These are phyloP conservation scores for Trichoderma aggressivum DNA, from an alignment of 2,329 filamentous ascomycete species.

Conservation along the genomic window DNA sequence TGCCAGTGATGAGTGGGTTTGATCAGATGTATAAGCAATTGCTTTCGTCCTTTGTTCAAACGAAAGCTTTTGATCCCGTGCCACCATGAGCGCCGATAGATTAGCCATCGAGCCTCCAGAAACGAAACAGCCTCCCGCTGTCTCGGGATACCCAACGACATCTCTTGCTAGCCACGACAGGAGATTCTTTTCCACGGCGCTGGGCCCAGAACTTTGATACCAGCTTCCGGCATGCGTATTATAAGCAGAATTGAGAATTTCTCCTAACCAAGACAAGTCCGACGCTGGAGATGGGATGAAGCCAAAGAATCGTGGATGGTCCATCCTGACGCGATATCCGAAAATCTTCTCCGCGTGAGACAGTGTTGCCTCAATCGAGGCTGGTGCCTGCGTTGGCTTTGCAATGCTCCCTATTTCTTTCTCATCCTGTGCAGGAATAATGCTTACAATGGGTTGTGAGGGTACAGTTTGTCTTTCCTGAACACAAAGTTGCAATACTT, in stretches of 20 bases:
- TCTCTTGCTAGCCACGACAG: constrained; percentile 23
- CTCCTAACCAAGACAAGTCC: constrained; percentile 27
- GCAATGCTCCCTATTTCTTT: background rate
- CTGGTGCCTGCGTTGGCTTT: background rate
- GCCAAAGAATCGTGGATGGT: constrained; percentile 23
- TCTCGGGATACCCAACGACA: constrained; percentile 19
- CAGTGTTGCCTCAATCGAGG: background rate
- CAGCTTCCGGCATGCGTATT: constrained; percentile 24
- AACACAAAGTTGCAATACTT: background rate
- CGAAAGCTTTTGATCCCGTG: constrained; percentile 21
- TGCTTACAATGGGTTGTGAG: background rate
- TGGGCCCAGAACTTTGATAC: constrained; percentile 24
- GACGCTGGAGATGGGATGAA: constrained; percentile 27
- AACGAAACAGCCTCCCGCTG: constrained; percentile 24
- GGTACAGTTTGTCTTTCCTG: background rate
- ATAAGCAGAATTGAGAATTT: constrained; percentile 23
- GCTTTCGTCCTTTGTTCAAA: constrained; percentile 3
- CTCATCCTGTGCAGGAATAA: background rate
- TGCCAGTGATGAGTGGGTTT: constrained; percentile 22
- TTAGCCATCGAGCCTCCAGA: constrained; percentile 29
- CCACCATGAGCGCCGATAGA: constrained; percentile 24
- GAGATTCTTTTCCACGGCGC: constrained; percentile 25
- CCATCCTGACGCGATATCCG: constrained; percentile 18
- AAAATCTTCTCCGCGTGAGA: constrained; percentile 2
- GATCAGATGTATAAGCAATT: constrained; percentile 22